Evolutionary conservation across 2,329 filamentous ascomycete genomes (phyloP), one percentile per base, ranked within the genome.

Genomic region (Hypoxylon sp.): DNA sequence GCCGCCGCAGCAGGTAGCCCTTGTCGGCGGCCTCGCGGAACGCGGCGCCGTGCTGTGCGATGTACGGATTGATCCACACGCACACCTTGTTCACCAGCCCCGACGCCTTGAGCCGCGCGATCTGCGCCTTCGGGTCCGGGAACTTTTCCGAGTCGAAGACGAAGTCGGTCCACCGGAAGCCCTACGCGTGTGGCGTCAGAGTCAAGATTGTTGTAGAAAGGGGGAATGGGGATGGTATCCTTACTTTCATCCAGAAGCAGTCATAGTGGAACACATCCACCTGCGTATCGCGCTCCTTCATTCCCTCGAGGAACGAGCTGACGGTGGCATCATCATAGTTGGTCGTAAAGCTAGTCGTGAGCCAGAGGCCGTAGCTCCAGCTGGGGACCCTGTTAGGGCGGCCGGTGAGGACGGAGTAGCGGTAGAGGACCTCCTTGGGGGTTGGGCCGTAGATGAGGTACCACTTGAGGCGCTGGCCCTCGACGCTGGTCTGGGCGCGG

Each of bases 351-450:
- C 85, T 88, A 11, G 89, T 93, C 52, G 86, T 91, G 17, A 92
- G 79, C 89, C 89, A 92, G 7, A 92, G 79, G 1, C 89, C 89
- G 62, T 87, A 92, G 61, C 87, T 90, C 90, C 89, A 92, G 23
- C 83, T 81, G 0, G 89, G 90, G 1, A 90, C 83, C 52, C 81
- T 81, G 29, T 80, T 82, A 0, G 89, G 83, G 42, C 81, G 81
- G 1, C 89, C 89, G 0, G 88, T 91, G 29, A 92, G 77, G 18
- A 81, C 76, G 0, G 87, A 84, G 71, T 92, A 92, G 61, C 83
- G 82, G 31, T 80, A 79, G 13, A 92, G 75, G 1, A 92, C 84
- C 43, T 92, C 88, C 73, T 90, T 91, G 0, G 89, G 89, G 0
- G 83, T 85, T 1, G 84, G 83, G 0, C 89, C 89, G 65, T 90